Percentiles rank a stretch among this genome's conserved stretches.
Evolutionary conservation across 176 grass and related monocot genomes (phyloP).

Genomic region (Echinochloa phyllopogon): DNA sequence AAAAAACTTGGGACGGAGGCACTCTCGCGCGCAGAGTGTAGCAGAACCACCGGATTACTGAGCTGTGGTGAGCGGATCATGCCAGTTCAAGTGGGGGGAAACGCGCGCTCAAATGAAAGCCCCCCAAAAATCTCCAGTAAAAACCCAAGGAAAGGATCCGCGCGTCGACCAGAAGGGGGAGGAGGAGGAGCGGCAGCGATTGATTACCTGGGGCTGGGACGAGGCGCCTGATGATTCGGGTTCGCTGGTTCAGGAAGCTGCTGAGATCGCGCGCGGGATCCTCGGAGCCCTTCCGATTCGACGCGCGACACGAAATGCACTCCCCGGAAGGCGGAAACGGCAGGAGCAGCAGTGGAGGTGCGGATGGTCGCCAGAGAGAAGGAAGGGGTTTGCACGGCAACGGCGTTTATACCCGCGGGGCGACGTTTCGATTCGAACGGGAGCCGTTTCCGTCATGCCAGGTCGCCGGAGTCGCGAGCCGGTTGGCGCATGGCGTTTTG

Average conservation of each 20-base stretch:
- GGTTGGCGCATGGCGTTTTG: too few relatives aligned
- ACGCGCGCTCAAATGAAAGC: too few relatives aligned
- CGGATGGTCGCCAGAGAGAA: too few relatives aligned
- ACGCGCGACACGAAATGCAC: not conserved
- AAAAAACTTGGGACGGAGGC: not conserved
- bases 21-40: not conserved
- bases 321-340: not conserved
- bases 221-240: not conserved
- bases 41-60: not conserved
- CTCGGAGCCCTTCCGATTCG: not conserved
- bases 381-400: not conserved
- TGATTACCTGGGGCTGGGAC: not conserved
- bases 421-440: too few relatives aligned
- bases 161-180: not conserved
- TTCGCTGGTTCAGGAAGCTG: not conserved
- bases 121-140: not conserved
- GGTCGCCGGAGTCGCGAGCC: too few relatives aligned
- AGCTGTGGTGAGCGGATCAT: too few relatives aligned
- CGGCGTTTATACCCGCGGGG: not conserved
- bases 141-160: not conserved
- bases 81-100: too few relatives aligned
- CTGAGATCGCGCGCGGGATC: not conserved
- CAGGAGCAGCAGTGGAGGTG: not conserved
- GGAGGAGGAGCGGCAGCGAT: not conserved
- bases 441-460: too few relatives aligned